Base-by-base conservation (phyloP, 148 eudicot species). In the Fagopyrum tataricum region DNA sequence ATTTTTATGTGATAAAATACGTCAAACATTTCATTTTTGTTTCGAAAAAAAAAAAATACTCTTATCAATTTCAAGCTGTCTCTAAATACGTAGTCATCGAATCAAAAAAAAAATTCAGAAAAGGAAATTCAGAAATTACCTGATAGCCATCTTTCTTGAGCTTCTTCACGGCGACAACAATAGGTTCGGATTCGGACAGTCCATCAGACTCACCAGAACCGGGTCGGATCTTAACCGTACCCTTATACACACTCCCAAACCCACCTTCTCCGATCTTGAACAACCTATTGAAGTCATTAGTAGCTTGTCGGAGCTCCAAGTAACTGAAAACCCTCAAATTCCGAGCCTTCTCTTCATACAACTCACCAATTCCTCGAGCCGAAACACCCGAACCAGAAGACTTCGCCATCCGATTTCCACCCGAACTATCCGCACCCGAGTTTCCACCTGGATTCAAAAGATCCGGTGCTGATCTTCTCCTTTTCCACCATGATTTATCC, bases 211-310 rank as follows among this genome's bases (percentile, higher is more conserved):
- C 86, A 43, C 78, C 87, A 20, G 71, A 67, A 64, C 20, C 69
- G 69, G 69, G 43, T 64, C 44, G 69, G 69, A 39, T 9, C 86
- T 84, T 85, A 43, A 92, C 77, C n/a, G 73, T 76, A 7, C 96
- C 98, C 59, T 84, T 91, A 70, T 87, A 93, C 5, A 93, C 96
- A 51, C 89, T 48, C 41, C 98, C 98, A 75, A 90, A 93, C 39
- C 98, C 98, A 18, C 98, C 98, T 81, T 93, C 98, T 49, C 98
- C 96, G 81, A 93, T 88, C 88, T 88, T 93, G 48, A 87, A 80
- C 67, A 84, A 55, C 75, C 86, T 84, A 40, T 70, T 87, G 73
- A 93, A 93, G 71, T 85, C 81, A 72, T 82, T 80, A 5, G 96
- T 90, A 1, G 93, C 91, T 62, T 82, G 74, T 15, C 72, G 84